Percentiles rank a stretch among this genome's conserved stretches.
phyloP scores from a whole-genome alignment of 345 rosid genomes.

The Salix arbutifolia region DNA sequence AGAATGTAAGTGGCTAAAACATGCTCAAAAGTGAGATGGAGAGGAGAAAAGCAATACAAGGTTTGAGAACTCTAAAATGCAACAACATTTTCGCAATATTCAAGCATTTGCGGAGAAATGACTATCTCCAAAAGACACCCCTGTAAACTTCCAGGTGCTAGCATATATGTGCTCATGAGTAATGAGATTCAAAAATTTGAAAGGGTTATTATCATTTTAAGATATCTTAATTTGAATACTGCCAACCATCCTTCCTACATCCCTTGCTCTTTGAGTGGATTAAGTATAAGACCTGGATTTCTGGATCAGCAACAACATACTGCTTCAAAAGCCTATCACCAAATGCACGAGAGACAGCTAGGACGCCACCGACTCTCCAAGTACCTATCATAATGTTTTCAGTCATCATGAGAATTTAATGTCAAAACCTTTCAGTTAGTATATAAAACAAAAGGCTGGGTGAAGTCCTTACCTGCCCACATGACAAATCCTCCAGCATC shows the following conservation, averaged over 20 bases:
- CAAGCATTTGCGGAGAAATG: not conserved
- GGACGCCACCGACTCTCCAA: conserved; percentile 99
- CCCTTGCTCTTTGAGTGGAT: not conserved
- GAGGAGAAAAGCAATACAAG: not conserved
- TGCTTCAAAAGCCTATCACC: conserved; percentile 97
- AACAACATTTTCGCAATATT: not conserved
- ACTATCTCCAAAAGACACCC: not conserved
- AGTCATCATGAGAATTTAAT: conserved; percentile 3
- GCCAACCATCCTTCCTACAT: not conserved
- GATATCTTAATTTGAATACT: not conserved
- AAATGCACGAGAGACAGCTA: conserved; percentile 99
- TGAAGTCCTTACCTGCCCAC: conserved; percentile 82
- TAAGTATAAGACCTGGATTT: conserved; percentile 63
- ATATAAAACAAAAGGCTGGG: not conserved
- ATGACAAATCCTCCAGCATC: conserved; percentile 99
- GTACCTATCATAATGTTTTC: conserved; percentile 52
- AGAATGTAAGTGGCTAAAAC: conserved; percentile 5
- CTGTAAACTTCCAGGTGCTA: not conserved
- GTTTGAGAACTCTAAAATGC: not conserved
- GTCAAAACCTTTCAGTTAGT: not conserved
- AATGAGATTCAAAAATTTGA: not conserved
- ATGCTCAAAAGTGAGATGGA: not conserved
- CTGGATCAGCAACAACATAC: conserved; percentile 99
- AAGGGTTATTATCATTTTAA: not conserved
- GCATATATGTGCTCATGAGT: not conserved